Base-by-base conservation (phyloP, 148 eudicot species). In the Cornus kousa region DNA sequence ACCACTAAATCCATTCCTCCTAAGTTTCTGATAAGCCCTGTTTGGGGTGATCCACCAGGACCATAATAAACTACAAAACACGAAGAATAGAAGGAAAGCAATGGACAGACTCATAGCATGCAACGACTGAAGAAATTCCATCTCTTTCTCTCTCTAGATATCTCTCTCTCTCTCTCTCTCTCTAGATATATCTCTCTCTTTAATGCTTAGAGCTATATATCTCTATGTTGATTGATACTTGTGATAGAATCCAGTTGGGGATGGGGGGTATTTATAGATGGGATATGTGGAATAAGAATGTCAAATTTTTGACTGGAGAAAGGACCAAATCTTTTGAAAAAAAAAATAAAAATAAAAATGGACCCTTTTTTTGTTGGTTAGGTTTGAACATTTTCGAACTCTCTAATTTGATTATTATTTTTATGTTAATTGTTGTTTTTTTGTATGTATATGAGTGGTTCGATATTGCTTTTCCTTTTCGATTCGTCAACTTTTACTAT, bases 1-100 rank as follows among this genome's bases (percentile, higher is more conserved):
- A 32, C 98, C 97, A 17, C 76, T 64, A 78, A 95, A 85, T 7
- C 97, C 98, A 77, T 87, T 83, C 8, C 70, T 77, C 40, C 81
- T 77, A 17, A 94, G 87, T 86, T 83, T 90, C 68, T 75, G 48
- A 33, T 70, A 84, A 7, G 77, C 78, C 65, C 77, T 24, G 64
- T 76, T 40, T 10, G 97, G 98, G 66, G 83, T 64, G n/a, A 94
- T 31, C 85, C 85, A 89, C 46, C 89, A 94, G 22, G 81, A 82
- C 57, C 72, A 80, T 6, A 88, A 22, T 73, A 92, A 71, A 53
- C 75, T 92, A 81, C 87, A 88, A 10, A 84, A 40, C 74, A 94
- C 8, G 70, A 82, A 23, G 6, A 85, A 13, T 5, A 91, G 50
- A n/a, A 83, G 31, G 28, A 77, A 81, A 76, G 24, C 73, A 74